Base-by-base conservation (phyloP, 2,329 filamentous ascomycete genomes). In the Samsoniella hepiali region DNA sequence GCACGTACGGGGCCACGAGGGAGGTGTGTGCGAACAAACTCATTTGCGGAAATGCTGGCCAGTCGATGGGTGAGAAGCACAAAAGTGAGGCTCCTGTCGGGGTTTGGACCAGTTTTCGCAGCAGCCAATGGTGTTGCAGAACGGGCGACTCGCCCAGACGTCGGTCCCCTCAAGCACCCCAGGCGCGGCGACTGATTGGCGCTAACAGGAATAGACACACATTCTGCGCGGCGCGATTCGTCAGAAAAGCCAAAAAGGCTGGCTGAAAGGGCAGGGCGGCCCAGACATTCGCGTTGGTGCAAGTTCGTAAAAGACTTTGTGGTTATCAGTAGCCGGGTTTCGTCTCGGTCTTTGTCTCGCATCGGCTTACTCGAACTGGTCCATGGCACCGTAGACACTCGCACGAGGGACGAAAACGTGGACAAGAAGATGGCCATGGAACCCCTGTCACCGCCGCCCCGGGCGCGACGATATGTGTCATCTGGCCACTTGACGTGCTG, bases 151-250 rank as follows among this genome's bases (percentile, higher is more conserved):
- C 34, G 58, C 47, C 38, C 47, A 53, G 50, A 44, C 38, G 38
- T 36, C 31, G 40, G n/a, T 31, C n/a, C 40, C 32, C 13, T 10
- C n/a, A 5, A 27, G 13, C n/a, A 22, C 54, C 27, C 22, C 17
- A 38, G 45, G 6, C 45, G 32, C 58, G 34, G 38, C 31, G 15
- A 61, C 29, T 54, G 49, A 50, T 54, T 54, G 58, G 58, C 58
- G 38, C 49, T 61, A 54, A 29, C 22, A 45, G 17, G 17, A 61
- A 27, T 4, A 61, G 44, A 27, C 15, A 50, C 36, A 50, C n/a
- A 34, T 61, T 61, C 50, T 61, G 49, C 49, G 22, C 49, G 10
- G 38, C 32, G 45, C 36, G 36, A 54, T 61, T 61, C 58, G 58
- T 45, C 49, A 61, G 58, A 54, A 61, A 54, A 45, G 10, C 7